Evolutionary conservation across 306 rosid genomes (phyloP).

Genomic region (Dryas octopetala): DNA sequence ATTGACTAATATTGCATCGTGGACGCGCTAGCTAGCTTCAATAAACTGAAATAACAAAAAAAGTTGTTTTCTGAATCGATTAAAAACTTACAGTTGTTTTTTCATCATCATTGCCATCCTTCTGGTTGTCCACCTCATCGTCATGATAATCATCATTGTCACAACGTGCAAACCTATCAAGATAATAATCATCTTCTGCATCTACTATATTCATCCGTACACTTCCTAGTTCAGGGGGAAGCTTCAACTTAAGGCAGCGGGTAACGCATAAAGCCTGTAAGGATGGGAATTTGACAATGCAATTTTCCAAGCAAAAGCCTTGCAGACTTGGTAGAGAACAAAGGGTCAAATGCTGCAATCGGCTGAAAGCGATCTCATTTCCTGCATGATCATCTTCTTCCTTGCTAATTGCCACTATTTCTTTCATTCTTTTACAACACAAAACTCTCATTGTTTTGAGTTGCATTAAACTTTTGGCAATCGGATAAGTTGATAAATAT

Average conservation of each 20-base stretch:
- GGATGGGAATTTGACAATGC: not conserved
- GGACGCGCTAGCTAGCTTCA: too few species aligned
- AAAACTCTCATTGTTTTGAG: not conserved
- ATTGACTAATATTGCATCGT: too few species aligned
- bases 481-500: not conserved
- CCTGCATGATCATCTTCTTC: not conserved
- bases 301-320: not conserved
- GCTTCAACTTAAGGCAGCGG: accelerated
- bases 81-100: too few species aligned
- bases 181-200: too few species aligned
- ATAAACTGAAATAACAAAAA: too few species aligned
- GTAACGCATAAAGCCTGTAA: accelerated
- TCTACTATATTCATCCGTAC: too few species aligned
- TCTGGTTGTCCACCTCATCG: too few species aligned
- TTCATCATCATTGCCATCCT: too few species aligned
- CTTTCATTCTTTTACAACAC: accelerated
- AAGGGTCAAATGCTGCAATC: not conserved
- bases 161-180: too few species aligned
- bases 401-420: not conserved
- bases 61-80: too few species aligned
- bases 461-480: not conserved
- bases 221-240: too few species aligned
- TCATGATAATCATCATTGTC: too few species aligned
- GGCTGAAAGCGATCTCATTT: slow-evolving; percentile 3
- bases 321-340: accelerated